Evolutionary conservation across 441 rosid species (phyloP), one percentile per base, ranked within the genome.

Genomic region (Erodium texanum): DNA sequence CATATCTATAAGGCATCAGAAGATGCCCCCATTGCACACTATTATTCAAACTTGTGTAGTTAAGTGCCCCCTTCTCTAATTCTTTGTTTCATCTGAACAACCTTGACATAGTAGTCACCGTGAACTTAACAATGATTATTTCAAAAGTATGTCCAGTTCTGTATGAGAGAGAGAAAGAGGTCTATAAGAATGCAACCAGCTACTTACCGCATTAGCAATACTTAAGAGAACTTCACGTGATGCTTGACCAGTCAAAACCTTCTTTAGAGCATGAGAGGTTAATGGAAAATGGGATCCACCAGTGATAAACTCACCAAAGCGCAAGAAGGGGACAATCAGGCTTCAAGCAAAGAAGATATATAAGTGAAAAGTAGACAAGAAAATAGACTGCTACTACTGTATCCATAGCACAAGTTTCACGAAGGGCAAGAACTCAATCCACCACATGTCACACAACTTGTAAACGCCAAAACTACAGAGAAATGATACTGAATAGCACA

Each of bases 261-360:
- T 89, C 88, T 83, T 91, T 75, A 93, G 65, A 6, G 96, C 97
- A 85, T 89, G 97, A 67, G 99, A 79, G 64, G 95, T 89, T 74
- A 93, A 82, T 15, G 95, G 89, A 81, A 93, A 93, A 83, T 85
- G 97, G 70, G 95, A 80, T 71, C 97, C 97, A 23, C 96, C 96
- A 0, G 86, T 67, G n/a, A 93, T 73, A 64, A 69, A 70, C 80
- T 93, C 99, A 36, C 97, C 99, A 41, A 93, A 80, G 68, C 99
- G 89, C 89, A 93, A 69, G 83, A 93, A 93, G 38, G 99, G 99
- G 70, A 93, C 86, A 61, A 93, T 78, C 45, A 93, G 87, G 76
- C 99, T 93, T 75, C 64, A 81, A 73, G 67, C 41, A 54, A 71
- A 70, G 80, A 29, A 76, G 50, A 74, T 11, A 61, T 64, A 9